Evolutionary conservation across 2,329 filamentous ascomycete genomes (phyloP).

Genomic region (Spiromastix sp.): DNA sequence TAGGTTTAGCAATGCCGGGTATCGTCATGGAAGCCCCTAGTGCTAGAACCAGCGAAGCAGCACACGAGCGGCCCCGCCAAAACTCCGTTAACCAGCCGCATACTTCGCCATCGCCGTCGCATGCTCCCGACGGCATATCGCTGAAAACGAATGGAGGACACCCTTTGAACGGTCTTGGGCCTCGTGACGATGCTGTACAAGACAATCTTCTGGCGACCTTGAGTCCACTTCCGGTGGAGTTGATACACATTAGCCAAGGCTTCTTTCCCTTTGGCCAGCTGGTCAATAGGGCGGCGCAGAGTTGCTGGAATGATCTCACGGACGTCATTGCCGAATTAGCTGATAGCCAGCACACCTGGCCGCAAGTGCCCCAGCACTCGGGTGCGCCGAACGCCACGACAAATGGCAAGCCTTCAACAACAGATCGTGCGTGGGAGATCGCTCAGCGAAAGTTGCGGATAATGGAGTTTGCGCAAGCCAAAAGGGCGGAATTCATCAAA

Average conservation of each 20-base stretch:
- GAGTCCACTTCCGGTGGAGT: slow-evolving; percentile 37
- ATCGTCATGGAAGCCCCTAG: slow-evolving; percentile 27
- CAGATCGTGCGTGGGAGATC: slow-evolving; percentile 46
- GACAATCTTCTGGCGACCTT: slow-evolving; percentile 3
- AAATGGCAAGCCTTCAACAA: slow-evolving; percentile 10
- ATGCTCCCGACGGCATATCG: background rate
- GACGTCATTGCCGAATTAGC: slow-evolving; percentile 61
- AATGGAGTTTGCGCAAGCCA: slow-evolving; percentile 66
- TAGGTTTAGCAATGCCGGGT: slow-evolving; percentile 28
- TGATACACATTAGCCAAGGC: slow-evolving; percentile 60
- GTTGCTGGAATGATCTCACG: slow-evolving; percentile 67
- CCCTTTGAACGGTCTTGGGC: slow-evolving; percentile 4
- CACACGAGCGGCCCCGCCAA: slow-evolving; percentile 1
- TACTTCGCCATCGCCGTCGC: background rate
- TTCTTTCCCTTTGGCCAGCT: slow-evolving; percentile 68
- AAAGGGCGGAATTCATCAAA: slow-evolving; percentile 86
- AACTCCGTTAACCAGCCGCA: background rate
- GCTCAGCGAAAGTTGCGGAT: slow-evolving; percentile 64
- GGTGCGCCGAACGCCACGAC: slow-evolving; percentile 16
- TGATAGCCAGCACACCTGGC: slow-evolving; percentile 50
- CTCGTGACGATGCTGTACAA: slow-evolving; percentile 6
- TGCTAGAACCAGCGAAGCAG: background rate
- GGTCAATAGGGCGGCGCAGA: slow-evolving; percentile 68
- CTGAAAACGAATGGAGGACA: slow-evolving; percentile 1
- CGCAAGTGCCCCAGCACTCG: slow-evolving; percentile 20